These are phyloP conservation scores for Fusarium siculi DNA, from an alignment of 2,329 filamentous ascomycete species.

Conservation along the genomic window DNA sequence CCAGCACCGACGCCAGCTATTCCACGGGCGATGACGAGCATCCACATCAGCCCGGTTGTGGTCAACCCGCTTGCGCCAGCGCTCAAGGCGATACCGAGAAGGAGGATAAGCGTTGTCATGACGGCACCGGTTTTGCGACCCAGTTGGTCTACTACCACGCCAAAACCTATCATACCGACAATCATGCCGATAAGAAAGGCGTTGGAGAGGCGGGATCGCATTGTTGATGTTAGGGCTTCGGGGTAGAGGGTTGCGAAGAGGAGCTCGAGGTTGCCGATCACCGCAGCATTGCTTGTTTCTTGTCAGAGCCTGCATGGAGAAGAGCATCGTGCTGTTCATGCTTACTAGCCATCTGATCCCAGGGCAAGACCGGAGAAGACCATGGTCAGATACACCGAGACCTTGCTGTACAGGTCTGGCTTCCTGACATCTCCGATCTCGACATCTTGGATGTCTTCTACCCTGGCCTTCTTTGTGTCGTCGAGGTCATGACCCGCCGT, in stretches of 20 bases:
- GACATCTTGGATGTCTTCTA: neutral
- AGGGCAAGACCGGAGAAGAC: neutral
- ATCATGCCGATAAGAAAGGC: neutral
- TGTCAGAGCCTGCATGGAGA: neutral
- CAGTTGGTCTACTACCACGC: constrained; percentile 3
- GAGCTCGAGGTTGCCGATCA: constrained; percentile 2
- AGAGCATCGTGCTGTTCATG: accelerated
- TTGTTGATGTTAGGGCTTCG: neutral
- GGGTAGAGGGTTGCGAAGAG: neutral
- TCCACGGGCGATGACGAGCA: constrained; percentile 10
- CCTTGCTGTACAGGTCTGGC: neutral
- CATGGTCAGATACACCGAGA: constrained; percentile 4
- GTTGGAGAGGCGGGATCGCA: neutral
- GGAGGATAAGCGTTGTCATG: neutral
- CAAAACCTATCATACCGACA: neutral
- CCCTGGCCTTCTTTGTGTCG: neutral
- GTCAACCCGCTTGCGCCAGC: neutral
- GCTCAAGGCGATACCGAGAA: neutral
- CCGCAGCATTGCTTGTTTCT: neutral
- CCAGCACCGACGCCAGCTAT: constrained; percentile 3
- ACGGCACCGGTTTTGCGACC: constrained; percentile 13
- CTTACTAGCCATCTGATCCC: constrained; percentile 16
- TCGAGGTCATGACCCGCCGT: neutral
- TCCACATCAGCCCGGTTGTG: neutral
- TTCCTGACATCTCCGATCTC: neutral